These are phyloP conservation scores for Heliamphora pulchella DNA, from an alignment of 179 eudicot genomes.

Conservation along the genomic window DNA sequence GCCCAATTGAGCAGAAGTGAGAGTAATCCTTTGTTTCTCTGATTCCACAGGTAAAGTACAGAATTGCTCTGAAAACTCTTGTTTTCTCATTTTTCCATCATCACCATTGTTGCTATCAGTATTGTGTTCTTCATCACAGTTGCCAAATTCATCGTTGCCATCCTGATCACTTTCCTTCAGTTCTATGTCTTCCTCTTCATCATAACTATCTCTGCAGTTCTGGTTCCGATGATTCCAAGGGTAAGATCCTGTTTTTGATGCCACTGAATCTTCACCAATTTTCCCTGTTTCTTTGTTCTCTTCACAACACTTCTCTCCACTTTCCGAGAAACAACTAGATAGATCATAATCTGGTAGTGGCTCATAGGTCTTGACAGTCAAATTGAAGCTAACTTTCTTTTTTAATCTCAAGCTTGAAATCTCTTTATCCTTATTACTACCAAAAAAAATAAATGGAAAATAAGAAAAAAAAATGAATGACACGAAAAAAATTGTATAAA, in stretches of 20 bases:
- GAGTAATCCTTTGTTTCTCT: not conserved
- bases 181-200: conserved; percentile 39
- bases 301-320: conserved; percentile 26
- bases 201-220: conserved; percentile 38
- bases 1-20: not conserved
- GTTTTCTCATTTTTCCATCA: conserved; percentile 6
- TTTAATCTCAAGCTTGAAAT: conserved; percentile 25
- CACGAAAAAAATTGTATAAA: not conserved
- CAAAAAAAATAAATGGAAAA: not conserved
- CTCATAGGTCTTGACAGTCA: conserved; percentile 48
- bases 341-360: conserved; percentile 23
- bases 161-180: conserved; percentile 32
- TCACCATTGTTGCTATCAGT: conserved; percentile 10
- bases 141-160: conserved; percentile 24
- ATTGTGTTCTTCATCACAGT: conserved; percentile 22
- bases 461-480: not conserved
- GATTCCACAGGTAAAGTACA: conserved; percentile 14
- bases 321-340: conserved; percentile 26
- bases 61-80: conserved; percentile 6
- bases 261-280: conserved; percentile 12
- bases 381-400: conserved; percentile 65
- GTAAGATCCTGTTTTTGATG: conserved; percentile 21
- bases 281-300: conserved; percentile 15
- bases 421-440: conserved; percentile 35
- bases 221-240: conserved; percentile 51